Evolutionary conservation across 2,329 filamentous ascomycete species (phyloP).

Genomic region (Fusarium burgessii): DNA sequence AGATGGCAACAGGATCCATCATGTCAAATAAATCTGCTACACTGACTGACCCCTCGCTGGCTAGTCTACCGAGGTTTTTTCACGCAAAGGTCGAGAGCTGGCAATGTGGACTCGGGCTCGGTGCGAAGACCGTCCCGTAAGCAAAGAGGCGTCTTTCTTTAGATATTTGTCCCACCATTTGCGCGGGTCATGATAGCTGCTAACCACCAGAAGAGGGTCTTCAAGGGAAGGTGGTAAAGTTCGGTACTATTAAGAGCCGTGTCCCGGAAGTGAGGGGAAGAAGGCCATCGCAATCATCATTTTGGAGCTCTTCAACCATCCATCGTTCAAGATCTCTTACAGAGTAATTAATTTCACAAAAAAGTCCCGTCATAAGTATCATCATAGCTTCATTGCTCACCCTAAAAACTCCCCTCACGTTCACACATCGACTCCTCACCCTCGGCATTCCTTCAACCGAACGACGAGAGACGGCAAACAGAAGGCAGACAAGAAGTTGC

Average conservation of each 20-base stretch:
- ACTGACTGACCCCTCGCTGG: conserved; percentile 9
- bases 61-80: conserved; percentile 16
- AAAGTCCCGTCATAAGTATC: not conserved
- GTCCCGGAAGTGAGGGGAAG: conserved; percentile 35
- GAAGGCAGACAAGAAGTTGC: not conserved
- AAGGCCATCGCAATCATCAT: not conserved
- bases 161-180: conserved; percentile 30
- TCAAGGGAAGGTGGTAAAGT: conserved; percentile 9
- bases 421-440: conserved; percentile 1
- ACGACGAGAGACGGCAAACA: not conserved
- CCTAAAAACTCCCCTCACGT: not conserved
- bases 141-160: conserved; percentile 9
- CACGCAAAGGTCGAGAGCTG: conserved; percentile 4
- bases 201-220: conserved; percentile 23
- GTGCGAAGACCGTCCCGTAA: conserved; percentile 9
- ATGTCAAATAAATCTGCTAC: conserved; percentile 15
- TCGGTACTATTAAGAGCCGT: conserved; percentile 40
- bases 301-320: not conserved
- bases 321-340: not conserved
- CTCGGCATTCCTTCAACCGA: not conserved
- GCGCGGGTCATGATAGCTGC: conserved; percentile 37
- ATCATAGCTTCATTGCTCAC: not conserved
- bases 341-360: not conserved
- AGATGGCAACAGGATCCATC: conserved; percentile 27
- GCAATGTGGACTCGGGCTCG: conserved; percentile 13